Base-by-base conservation (phyloP, 75 land plant genomes). In the Cunninghamia lanceolata region DNA sequence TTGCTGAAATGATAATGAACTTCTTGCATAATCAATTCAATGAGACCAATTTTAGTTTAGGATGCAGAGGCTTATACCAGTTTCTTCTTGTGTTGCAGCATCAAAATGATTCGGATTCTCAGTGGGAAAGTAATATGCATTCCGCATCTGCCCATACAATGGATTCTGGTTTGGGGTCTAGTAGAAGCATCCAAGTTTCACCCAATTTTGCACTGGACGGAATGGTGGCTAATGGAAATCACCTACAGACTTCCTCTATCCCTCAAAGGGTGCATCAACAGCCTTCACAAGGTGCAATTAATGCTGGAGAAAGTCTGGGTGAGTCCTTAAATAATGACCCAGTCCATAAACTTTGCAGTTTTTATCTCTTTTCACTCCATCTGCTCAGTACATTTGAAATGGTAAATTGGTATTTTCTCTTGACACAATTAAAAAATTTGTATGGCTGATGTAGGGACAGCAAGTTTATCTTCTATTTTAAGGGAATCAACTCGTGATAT, bases 291-390 rank as follows among this genome's bases (percentile, higher is more conserved):
- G 30, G 45, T 80, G 45, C 50, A 25, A 11, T 45, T 2, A 45
- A 80, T 45, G 46, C 30, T 28, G 50, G 82, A 80, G 47, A 80
- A 43, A 80, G 25, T 38, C 43, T 80, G 82, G 50, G 82, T 80
- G 82, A 43, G 82, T 80, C n/a, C 32, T 80, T 19, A 40, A 77
- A 77, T 80, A 45, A n/a, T 80, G 2, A 3, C 34, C 5, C 21
- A 19, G 43, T 25, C 28, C 80, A 17, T 39, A 39, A 40, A 19
- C 43, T 77, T 80, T 6, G 8, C 32, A 80, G 34, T 10, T 45
- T 80, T 80, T 43, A 45, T 6, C 45, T 79, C 9, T 7, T 5
- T 80, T 45, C 32, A 80, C n/a, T 42, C 21, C 32, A 45, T 28
- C 32, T 42, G 28, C 46, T 80, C 6, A 25, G 8, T 80, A n/a